phyloP scores from a whole-genome alignment of 2,329 filamentous ascomycete species.

The Talaromyces funiculosus region DNA sequence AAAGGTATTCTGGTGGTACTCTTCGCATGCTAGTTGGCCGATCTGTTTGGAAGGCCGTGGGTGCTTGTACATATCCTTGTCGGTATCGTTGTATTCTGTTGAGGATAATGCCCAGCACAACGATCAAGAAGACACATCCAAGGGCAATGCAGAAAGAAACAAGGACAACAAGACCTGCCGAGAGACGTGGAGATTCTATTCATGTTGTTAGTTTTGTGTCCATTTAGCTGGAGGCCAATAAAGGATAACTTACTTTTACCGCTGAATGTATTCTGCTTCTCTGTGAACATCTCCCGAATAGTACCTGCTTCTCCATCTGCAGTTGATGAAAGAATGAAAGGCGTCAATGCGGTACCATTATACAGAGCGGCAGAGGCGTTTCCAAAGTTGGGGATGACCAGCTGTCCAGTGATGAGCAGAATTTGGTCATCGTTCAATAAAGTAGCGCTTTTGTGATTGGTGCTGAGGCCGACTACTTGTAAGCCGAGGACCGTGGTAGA shows the following conservation, averaged over 20 bases:
- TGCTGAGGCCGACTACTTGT: slow-evolving; percentile 69
- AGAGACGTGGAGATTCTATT: slow-evolving; percentile 31
- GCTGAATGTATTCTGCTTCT: slow-evolving; percentile 71
- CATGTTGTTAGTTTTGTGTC: slow-evolving; percentile 13
- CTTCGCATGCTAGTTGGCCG: slow-evolving; percentile 42
- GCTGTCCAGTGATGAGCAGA: slow-evolving; percentile 77
- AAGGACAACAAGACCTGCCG: slow-evolving; percentile 42
- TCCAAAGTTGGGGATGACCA: slow-evolving; percentile 70
- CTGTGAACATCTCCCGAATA: slow-evolving; percentile 75
- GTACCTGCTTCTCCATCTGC: slow-evolving; percentile 62
- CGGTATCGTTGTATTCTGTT: slow-evolving; percentile 44
- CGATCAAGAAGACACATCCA: slow-evolving; percentile 45
- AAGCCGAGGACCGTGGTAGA: slow-evolving; percentile 69
- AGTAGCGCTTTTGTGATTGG: slow-evolving; percentile 59
- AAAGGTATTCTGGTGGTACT: slow-evolving; percentile 43
- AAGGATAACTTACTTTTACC: slow-evolving; percentile 58
- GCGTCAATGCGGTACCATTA: slow-evolving; percentile 71
- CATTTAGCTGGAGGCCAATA: no score
- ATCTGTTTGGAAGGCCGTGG: slow-evolving; percentile 41
- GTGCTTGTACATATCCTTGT: slow-evolving; percentile 43
- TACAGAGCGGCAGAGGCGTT: slow-evolving; percentile 80
- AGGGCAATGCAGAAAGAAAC: slow-evolving; percentile 45
- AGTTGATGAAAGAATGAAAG: slow-evolving; percentile 73
- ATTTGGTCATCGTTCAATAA: slow-evolving; percentile 63
- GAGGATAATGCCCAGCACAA: slow-evolving; percentile 42